Base-by-base conservation (phyloP, 495 filamentous ascomycete genomes). In the Penicillium odoratum region DNA sequence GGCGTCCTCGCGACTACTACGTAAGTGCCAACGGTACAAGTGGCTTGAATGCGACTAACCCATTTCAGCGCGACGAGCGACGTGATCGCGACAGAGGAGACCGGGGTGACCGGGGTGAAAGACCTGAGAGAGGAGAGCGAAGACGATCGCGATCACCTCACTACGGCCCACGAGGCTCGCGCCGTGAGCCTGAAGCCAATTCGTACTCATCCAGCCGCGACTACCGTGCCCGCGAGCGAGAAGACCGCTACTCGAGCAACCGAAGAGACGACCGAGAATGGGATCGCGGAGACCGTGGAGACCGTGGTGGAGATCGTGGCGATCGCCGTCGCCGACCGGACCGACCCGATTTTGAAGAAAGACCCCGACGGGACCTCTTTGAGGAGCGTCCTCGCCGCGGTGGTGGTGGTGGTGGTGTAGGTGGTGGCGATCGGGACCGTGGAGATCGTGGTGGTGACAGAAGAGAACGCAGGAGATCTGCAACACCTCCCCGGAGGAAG, bases 161-260 rank as follows among this genome's bases (percentile, higher is more conserved):
- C 57, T 81, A 85, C 64, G 78, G 81, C 60, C 79, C 83, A 53
- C 82, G 87, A 57, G 76, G 72, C 30, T 74, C 79, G 52, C 80
- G 83, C 58, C 80, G 83, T 49, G 86, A 90, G 46, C 81, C 82
- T 61, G 92, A 96, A 63, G 81, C 84, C 69, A 92, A 97, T 68
- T 85, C 89, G 9, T 97, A 97, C 75, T 93, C 91, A 8, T 89
- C 89, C 7, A 95, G 91, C 69, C 86, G 92, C 50, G 91, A 88
- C 76, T 93, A 94, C 72, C 83, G 92, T 71, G 92, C 93, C 66
- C 82, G 92, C 36, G 92, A 97, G 78, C 87, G 92, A 45, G 92
- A 97, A 68, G 92, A 96, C 54, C 82, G 91, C 62, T 96, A 96
- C 67, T 84, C 85, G 9, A 30, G 21, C 53, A 53, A 47, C 42